These are phyloP conservation scores for Solanum hybrid DNA, from an alignment of 305 asterid species.

Conservation along the genomic window DNA sequence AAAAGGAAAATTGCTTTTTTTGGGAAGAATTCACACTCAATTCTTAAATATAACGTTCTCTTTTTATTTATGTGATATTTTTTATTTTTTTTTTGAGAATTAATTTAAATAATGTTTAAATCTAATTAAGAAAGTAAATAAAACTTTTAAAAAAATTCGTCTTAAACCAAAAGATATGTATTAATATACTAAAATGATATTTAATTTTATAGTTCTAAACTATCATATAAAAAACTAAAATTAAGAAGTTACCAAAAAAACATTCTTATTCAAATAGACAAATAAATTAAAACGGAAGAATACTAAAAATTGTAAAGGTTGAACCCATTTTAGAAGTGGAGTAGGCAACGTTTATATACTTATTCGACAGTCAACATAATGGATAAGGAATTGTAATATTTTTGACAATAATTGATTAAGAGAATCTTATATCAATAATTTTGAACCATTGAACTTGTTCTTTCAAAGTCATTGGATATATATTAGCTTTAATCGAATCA, in stretches of 20 bases:
- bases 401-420: neutral
- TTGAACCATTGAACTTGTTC: neutral
- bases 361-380: neutral
- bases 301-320: neutral
- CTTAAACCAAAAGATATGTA: neutral
- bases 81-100: neutral
- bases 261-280: neutral
- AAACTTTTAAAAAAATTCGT: rapidly evolving
- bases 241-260: neutral
- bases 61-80: neutral
- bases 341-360: neutral
- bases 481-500: neutral
- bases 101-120: neutral
- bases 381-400: neutral
- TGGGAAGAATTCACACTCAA: neutral
- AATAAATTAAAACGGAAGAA: neutral
- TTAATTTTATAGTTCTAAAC: neutral
- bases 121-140: neutral
- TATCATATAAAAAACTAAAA: neutral
- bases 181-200: neutral
- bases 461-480: neutral
- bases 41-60: neutral
- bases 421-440: neutral
- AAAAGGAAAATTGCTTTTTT: neutral
- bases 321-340: neutral